Conservation (phyloP, 768 basidiomycete species). For the Boletus pseudo-olivaceus region DNA sequence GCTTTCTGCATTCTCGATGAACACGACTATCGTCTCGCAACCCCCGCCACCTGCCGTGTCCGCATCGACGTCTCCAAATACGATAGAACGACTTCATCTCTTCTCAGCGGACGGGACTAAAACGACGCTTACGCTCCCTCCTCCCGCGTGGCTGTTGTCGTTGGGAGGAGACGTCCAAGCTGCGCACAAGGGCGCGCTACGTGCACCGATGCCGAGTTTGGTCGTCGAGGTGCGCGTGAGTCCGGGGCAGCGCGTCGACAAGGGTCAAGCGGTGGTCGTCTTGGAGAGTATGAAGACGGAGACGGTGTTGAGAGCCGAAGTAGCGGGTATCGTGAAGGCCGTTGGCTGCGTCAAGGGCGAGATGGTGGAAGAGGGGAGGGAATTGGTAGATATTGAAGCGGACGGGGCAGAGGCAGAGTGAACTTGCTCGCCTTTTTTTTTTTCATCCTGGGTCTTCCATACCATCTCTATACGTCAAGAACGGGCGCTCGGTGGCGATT, state of each 20-base stretch:
- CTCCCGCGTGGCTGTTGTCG: conserved; percentile 68
- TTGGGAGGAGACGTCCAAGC: conserved; percentile 57
- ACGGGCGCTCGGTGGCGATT: neutral
- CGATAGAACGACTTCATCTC: conserved; percentile 74
- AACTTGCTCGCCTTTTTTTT: neutral
- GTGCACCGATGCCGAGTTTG: conserved; percentile 90
- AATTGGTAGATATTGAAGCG: conserved; percentile 66
- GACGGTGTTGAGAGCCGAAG: conserved; percentile 74
- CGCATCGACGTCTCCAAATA: conserved; percentile 50
- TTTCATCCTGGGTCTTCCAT: neutral
- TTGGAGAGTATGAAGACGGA: conserved; percentile 99
- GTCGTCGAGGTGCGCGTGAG: conserved; percentile 85
- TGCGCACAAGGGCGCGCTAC: conserved; percentile 59
- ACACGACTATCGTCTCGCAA: conserved; percentile 76
- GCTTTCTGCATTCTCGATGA: conserved; percentile 45
- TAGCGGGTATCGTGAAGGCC: conserved; percentile 62
- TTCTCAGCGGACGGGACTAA: conserved; percentile 59
- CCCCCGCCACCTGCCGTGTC: conserved; percentile 50
- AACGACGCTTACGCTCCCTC: conserved; percentile 61
- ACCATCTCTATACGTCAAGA: too few relatives aligned
- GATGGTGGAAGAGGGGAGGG: conserved; percentile 86
- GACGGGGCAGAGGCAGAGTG: conserved; percentile 23
- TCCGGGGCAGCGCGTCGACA: conserved; percentile 73
- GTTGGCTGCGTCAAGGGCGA: conserved; percentile 82
- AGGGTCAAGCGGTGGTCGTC: conserved; percentile 77